Conservation (phyloP, 768 basidiomycete species). For the Lentinula boryana region DNA sequence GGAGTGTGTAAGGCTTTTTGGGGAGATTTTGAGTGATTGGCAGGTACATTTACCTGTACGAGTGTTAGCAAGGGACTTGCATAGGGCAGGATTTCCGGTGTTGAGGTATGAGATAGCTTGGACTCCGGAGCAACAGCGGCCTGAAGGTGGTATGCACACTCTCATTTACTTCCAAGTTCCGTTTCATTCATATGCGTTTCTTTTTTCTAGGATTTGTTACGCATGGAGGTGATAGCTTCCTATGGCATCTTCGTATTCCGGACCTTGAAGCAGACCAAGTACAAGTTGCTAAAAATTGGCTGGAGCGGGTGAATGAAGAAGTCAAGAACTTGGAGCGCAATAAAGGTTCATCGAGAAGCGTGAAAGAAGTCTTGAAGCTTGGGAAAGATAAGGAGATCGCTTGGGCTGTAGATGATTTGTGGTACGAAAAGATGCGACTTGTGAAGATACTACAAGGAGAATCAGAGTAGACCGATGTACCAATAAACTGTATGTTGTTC, state of each 20-base stretch:
- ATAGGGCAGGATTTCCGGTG: constrained; percentile 51
- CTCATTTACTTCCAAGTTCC: neutral
- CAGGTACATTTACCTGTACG: constrained; percentile 68
- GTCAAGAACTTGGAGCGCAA: constrained; percentile 30
- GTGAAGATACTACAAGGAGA: neutral
- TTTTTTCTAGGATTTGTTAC: constrained; percentile 53
- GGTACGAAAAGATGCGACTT: constrained; percentile 42
- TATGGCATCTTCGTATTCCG: constrained; percentile 58
- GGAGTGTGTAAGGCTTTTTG: constrained; percentile 43
- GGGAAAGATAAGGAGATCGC: constrained; percentile 41
- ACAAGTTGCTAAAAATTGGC: constrained; percentile 47
- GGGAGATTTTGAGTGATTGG: constrained; percentile 52
- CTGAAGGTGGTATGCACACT: constrained; percentile 37
- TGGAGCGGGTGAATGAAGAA: constrained; percentile 43
- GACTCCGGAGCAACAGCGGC: constrained; percentile 56
- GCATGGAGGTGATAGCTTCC: constrained; percentile 55
- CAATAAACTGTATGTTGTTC: neutral
- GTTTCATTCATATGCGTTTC: neutral
- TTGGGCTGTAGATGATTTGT: constrained; percentile 52
- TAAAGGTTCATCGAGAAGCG: constrained; percentile 20
- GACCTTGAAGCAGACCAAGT: constrained; percentile 40
- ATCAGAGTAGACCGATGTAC: neutral
- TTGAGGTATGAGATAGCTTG: constrained; percentile 65
- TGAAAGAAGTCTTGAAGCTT: constrained; percentile 42
- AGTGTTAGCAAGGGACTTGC: constrained; percentile 55